Evolutionary conservation across 371 early-diverging fungal species (phyloP).

Genomic region (Mucor saturninus): DNA sequence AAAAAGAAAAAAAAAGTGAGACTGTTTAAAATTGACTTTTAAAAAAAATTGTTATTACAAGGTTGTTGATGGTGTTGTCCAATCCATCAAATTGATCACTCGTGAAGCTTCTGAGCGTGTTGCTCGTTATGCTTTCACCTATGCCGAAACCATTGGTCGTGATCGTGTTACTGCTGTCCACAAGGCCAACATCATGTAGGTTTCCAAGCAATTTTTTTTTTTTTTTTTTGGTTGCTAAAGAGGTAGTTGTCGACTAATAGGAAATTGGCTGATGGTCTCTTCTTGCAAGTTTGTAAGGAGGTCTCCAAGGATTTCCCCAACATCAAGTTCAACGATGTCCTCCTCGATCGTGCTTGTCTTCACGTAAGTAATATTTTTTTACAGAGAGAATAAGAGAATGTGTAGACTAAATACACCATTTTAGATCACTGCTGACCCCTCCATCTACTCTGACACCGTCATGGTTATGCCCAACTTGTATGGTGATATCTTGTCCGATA

Average conservation of each 20-base stretch:
- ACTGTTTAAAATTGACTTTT: background rate
- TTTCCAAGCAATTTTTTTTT: background rate
- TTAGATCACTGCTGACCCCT: slow-evolving; percentile 95
- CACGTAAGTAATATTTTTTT: slow-evolving; percentile 45
- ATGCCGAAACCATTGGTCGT: slow-evolving; percentile 90
- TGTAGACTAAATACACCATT: background rate
- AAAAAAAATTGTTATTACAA: slow-evolving; percentile 16
- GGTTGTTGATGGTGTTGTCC: slow-evolving; percentile 96
- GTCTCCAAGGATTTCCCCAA: slow-evolving; percentile 92
- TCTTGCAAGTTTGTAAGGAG: slow-evolving; percentile 92
- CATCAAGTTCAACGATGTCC: slow-evolving; percentile 89
- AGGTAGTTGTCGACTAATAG: slow-evolving; percentile 28
- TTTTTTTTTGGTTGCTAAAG: no score
- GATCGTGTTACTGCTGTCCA: slow-evolving; percentile 94
- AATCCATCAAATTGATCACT: slow-evolving; percentile 98
- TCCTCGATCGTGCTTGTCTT: slow-evolving; percentile 94
- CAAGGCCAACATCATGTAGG: slow-evolving; percentile 78
- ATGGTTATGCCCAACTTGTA: slow-evolving; percentile 99
- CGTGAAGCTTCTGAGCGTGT: slow-evolving; percentile 92
- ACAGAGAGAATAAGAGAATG: background rate
- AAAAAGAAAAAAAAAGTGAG: no score
- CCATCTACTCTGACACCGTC: slow-evolving; percentile 87
- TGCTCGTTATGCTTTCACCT: slow-evolving; percentile 94
- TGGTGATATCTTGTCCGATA: slow-evolving; percentile 97
- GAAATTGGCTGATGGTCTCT: slow-evolving; percentile 96